Percentiles rank a stretch among this genome's conserved stretches.
Conservation (phyloP, 352 stramenopile genomes). For the Pythium rhizo-oryzae region DNA sequence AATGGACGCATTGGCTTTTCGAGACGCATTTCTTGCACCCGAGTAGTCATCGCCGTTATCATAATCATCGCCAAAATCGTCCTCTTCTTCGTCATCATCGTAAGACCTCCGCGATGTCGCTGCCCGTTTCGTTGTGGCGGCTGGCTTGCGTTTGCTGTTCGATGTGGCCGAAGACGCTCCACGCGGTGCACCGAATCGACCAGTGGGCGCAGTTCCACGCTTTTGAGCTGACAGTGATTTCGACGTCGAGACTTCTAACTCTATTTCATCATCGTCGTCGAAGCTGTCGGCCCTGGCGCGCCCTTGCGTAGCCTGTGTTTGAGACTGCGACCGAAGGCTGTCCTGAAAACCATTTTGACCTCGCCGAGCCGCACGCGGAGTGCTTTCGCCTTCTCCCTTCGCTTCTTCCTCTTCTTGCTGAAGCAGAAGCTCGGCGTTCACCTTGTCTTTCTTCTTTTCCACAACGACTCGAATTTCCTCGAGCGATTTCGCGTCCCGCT, state of each 20-base stretch:
- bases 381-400: slow-evolving; percentile 11
- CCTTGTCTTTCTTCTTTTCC: slow-evolving; percentile 66
- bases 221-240: neutral
- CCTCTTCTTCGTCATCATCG: slow-evolving; percentile 12
- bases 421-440: slow-evolving; percentile 53
- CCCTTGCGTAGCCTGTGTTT: slow-evolving; percentile 20
- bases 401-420: slow-evolving; percentile 48
- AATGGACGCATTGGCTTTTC: slow-evolving; percentile 19
- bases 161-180: neutral
- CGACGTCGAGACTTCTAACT: slow-evolving; percentile 24
- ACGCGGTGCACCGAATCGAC: slow-evolving; percentile 31
- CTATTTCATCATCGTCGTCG: slow-evolving; percentile 31
- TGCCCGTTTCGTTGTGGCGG: slow-evolving; percentile 10
- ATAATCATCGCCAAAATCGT: slow-evolving; percentile 6
- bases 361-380: neutral
- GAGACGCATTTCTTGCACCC: neutral
- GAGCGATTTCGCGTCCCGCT: slow-evolving; percentile 52
- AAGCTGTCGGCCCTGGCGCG: slow-evolving; percentile 16
- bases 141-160: slow-evolving; percentile 1
- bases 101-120: neutral
- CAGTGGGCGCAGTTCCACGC: neutral
- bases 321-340: slow-evolving; percentile 17
- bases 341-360: slow-evolving; percentile 18
- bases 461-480: slow-evolving; percentile 68
- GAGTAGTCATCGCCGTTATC: neutral